A percentile compares a stretch with the other conserved stretches of the same genome.
Evolutionary conservation across 164 flowering plant species (phyloP).

Genomic region (Magnolia sinica): DNA sequence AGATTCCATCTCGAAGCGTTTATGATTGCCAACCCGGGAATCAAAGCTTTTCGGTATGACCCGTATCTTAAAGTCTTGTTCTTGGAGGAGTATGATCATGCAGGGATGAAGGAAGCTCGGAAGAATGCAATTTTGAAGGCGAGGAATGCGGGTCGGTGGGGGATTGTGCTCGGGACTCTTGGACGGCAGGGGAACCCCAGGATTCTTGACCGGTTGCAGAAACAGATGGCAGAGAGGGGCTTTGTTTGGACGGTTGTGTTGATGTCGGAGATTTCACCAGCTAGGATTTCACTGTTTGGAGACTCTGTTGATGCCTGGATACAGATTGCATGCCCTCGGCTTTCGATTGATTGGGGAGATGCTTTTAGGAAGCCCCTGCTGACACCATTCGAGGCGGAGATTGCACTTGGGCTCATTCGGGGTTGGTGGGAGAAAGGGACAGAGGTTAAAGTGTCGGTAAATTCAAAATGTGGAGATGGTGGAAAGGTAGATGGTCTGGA

Average conservation of each 20-base stretch:
- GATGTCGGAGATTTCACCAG: constrained; percentile 87
- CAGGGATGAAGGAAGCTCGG: constrained; percentile 78
- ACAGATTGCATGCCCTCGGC: constrained; percentile 92
- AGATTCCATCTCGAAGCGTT: constrained; percentile 94
- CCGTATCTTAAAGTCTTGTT: constrained; percentile 83
- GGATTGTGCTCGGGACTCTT: constrained; percentile 82
- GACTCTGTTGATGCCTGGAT: constrained; percentile 96
- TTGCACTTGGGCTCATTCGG: constrained; percentile 66
- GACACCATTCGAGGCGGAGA: constrained; percentile 93
- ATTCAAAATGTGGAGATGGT: constrained; percentile 10
- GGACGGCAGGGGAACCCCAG: constrained; percentile 96
- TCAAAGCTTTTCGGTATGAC: constrained; percentile 77
- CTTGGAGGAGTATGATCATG: constrained; percentile 88
- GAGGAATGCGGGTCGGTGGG: constrained; percentile 63
- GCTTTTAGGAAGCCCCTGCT: constrained; percentile 78
- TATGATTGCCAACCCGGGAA: constrained; percentile 88
- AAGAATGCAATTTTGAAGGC: constrained; percentile 65
- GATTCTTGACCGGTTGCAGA: constrained; percentile 69
- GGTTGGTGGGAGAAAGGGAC: constrained; percentile 88
- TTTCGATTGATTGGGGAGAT: constrained; percentile 98
- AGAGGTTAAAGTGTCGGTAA: background rate
- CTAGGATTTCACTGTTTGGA: constrained; percentile 65
- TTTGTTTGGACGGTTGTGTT: constrained; percentile 58
- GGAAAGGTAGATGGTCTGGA: constrained; percentile 7
- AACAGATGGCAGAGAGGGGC: constrained; percentile 63